A percentile compares a stretch with the other conserved stretches of the same genome.
These are phyloP conservation scores for Hortiboletus campestris DNA, from an alignment of 768 basidiomycete species.

Conservation along the genomic window DNA sequence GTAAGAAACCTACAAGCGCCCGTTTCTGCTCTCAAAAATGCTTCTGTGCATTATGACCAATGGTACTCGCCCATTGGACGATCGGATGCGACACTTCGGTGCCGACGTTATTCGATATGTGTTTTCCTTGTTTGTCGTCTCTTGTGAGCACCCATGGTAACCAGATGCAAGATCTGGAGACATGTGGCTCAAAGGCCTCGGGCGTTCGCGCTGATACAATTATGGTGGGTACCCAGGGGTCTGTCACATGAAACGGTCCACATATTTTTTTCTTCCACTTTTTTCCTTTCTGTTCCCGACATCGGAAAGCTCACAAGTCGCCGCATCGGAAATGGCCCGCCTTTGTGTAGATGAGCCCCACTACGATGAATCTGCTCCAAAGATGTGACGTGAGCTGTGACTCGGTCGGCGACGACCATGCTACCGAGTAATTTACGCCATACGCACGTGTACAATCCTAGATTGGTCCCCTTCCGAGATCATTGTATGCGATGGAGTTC, in stretches of 20 bases:
- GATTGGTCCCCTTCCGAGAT: background rate
- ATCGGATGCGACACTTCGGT: background rate
- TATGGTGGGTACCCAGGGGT: background rate
- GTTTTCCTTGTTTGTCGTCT: background rate
- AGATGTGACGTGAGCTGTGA: conserved; percentile 1
- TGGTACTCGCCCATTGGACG: background rate
- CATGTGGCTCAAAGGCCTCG: background rate
- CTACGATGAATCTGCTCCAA: background rate
- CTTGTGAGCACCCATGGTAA: background rate
- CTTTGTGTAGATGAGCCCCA: background rate
- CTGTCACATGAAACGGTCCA: conserved; percentile 7
- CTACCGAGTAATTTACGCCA: background rate
- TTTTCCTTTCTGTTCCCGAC: background rate
- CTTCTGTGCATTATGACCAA: too few relatives aligned
- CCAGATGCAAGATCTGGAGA: background rate
- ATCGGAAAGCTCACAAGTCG: background rate
- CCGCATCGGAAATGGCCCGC: background rate
- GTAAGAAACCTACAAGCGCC: too few relatives aligned
- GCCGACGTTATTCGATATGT: background rate
- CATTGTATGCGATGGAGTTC: background rate
- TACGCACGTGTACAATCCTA: background rate
- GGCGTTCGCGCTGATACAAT: background rate
- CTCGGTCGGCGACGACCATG: background rate
- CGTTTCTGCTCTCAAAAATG: too few relatives aligned
- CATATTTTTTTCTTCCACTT: background rate